A percentile compares a stretch with the other conserved stretches of the same genome.
Conservation (phyloP, 1,284 basidiomycete species). For the Fomitopsis schrenkii region DNA sequence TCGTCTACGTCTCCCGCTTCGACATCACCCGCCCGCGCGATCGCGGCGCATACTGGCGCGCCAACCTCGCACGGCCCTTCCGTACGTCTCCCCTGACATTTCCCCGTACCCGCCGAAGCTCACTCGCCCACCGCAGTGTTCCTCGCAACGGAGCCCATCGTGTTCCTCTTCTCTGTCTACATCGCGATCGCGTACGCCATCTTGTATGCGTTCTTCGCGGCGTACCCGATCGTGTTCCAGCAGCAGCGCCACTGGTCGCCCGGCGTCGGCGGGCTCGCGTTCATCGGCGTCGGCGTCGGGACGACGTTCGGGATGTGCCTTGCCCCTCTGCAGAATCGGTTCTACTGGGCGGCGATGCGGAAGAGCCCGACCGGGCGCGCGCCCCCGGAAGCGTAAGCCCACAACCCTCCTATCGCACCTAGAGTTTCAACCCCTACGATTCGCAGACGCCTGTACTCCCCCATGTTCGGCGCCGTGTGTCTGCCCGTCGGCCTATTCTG, state of each 20-base stretch:
- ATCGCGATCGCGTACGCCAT: slow-evolving; percentile 63
- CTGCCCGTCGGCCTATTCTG: slow-evolving; percentile 63
- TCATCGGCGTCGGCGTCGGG: slow-evolving; percentile 62
- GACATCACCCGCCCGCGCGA: slow-evolving; percentile 47
- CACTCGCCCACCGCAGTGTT: slow-evolving; percentile 38
- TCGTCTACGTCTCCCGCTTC: slow-evolving; percentile 49
- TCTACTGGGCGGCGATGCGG: slow-evolving; percentile 52
- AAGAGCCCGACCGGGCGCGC: slow-evolving; percentile 47
- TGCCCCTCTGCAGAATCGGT: slow-evolving; percentile 51
- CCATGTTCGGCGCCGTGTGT: slow-evolving; percentile 49
- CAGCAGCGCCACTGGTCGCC: slow-evolving; percentile 54
- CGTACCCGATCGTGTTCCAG: slow-evolving; percentile 62
- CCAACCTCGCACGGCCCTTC: slow-evolving; percentile 59
- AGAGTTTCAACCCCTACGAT: not conserved
- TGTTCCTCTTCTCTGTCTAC: slow-evolving; percentile 63
- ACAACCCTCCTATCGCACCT: not conserved
- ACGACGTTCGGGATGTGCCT: slow-evolving; percentile 49
- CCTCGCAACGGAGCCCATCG: slow-evolving; percentile 65
- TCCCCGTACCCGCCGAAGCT: not conserved
- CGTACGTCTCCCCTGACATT: slow-evolving; percentile 29
- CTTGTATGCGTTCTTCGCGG: slow-evolving; percentile 55
- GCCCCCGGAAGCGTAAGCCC: slow-evolving; percentile 53
- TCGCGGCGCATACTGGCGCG: slow-evolving; percentile 33
- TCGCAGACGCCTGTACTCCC: slow-evolving; percentile 52
- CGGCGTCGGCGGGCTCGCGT: slow-evolving; percentile 59